phyloP scores from a whole-genome alignment of 2,329 filamentous ascomycete genomes.

The Pleurostoma richardsiae region DNA sequence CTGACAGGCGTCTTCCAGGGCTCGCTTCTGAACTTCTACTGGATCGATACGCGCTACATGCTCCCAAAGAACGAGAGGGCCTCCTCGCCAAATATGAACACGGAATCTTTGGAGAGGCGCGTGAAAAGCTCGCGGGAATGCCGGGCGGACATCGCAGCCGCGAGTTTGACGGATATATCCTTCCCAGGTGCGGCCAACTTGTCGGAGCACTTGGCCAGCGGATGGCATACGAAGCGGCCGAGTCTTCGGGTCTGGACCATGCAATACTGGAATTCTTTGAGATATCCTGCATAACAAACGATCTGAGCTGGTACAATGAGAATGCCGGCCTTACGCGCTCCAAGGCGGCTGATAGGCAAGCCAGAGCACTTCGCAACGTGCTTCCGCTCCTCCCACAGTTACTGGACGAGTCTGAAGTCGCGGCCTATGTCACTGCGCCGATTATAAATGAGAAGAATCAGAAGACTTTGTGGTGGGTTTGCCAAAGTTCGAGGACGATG shows the following conservation, averaged over 20 bases:
- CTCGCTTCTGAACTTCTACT: slow-evolving; percentile 1
- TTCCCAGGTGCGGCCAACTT: neutral
- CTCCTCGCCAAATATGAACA: slow-evolving; percentile 1
- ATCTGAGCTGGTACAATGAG: slow-evolving; percentile 1
- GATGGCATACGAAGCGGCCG: slow-evolving; percentile 1
- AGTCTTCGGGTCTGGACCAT: neutral
- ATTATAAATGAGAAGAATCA: neutral
- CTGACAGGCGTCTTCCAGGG: neutral
- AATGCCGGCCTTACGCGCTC: neutral
- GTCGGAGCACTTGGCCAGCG: slow-evolving; percentile 1
- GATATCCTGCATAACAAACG: neutral
- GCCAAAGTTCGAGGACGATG: neutral
- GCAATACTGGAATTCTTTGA: slow-evolving; percentile 1
- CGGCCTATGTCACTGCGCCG: neutral
- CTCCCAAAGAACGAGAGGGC: neutral
- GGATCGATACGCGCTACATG: neutral
- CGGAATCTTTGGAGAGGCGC: slow-evolving; percentile 1
- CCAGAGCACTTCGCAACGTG: slow-evolving; percentile 1
- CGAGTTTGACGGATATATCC: neutral
- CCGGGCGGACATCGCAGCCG: neutral
- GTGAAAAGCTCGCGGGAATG: neutral
- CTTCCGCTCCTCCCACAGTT: neutral
- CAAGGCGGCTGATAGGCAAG: neutral
- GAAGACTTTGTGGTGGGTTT: neutral
- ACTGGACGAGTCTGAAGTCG: neutral